Base-by-base conservation (phyloP, 2,329 filamentous ascomycete species). In the Trichophyton schoenleinii region DNA sequence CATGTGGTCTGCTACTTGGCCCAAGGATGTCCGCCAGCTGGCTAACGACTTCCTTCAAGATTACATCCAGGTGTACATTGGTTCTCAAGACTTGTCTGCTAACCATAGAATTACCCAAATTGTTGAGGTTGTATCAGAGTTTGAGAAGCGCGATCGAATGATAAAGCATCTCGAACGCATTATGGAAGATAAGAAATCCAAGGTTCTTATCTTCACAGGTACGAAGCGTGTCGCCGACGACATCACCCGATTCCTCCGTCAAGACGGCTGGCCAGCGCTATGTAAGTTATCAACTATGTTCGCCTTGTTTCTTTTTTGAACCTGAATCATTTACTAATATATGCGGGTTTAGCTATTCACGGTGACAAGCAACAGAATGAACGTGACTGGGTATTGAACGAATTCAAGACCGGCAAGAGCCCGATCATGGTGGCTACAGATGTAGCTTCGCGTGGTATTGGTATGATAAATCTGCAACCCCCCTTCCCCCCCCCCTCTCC, bases 351-450 rank as follows among this genome's bases (percentile, higher is more conserved):
- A 94, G 89, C 94, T 65, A 97, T 99, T 69, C 94, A 99, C 81
- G 94, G 94, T 73, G 94, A 97, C 80, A 97, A 97, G 82, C 91
- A 96, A 75, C 94, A 99, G 74, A 96, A 96, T 78, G 94, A 99
- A 81, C 91, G 94, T 81, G 94, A 97, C 77, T 97, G 94, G 91
- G 94, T 97, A 71, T 83, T 99, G 74, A 95, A 97, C 77, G 92
- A 97, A 78, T 99, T 99, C 86, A 99, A 97, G 86, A 89, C 89
- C 67, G 91, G 91, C 79, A 96, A 97, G 83, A 96, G 91, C 80
- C 94, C 94, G 74, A 95, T 99, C 85, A 96, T 99, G 91, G 94
- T 99, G 80, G 94, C 94, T 80, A 99, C 94, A 68, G 94, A 97
- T 74, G 94, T 99, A 79, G 94, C 94, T 80, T 97, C 94, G 74